Percentiles rank a stretch among this genome's conserved stretches.
These are phyloP conservation scores for Mimosa pudica DNA, from an alignment of 306 rosid genomes.

Conservation along the genomic window DNA sequence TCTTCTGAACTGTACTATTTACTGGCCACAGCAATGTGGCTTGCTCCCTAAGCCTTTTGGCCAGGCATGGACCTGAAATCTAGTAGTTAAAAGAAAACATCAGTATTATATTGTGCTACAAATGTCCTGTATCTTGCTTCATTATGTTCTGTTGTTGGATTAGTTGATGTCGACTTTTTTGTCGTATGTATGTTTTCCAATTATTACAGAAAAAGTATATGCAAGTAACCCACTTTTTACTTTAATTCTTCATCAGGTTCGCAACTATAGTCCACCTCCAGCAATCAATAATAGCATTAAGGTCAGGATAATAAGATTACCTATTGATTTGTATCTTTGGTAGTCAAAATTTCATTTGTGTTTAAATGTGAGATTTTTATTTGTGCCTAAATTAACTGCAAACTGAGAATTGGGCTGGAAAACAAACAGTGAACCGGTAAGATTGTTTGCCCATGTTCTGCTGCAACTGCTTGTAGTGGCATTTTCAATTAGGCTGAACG, in stretches of 20 bases:
- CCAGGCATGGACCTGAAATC: background rate
- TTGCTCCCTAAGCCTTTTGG: background rate
- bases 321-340: background rate
- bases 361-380: background rate
- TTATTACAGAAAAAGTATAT: background rate
- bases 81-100: background rate
- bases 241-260: constrained; percentile 56
- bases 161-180: background rate
- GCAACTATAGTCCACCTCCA: constrained; percentile 71
- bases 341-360: background rate
- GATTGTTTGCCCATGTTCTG: background rate
- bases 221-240: constrained; percentile 9
- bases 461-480: background rate
- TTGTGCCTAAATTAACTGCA: background rate
- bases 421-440: background rate
- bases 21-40: background rate
- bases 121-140: background rate
- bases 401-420: background rate
- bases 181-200: background rate
- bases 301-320: constrained; percentile 48
- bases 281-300: constrained; percentile 80
- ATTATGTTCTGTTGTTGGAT: background rate
- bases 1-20: background rate
- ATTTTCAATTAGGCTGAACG: background rate
- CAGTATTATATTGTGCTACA: background rate